phyloP scores from a whole-genome alignment of 192 early-diverging fungal species.

The Coemansia aciculifera region DNA sequence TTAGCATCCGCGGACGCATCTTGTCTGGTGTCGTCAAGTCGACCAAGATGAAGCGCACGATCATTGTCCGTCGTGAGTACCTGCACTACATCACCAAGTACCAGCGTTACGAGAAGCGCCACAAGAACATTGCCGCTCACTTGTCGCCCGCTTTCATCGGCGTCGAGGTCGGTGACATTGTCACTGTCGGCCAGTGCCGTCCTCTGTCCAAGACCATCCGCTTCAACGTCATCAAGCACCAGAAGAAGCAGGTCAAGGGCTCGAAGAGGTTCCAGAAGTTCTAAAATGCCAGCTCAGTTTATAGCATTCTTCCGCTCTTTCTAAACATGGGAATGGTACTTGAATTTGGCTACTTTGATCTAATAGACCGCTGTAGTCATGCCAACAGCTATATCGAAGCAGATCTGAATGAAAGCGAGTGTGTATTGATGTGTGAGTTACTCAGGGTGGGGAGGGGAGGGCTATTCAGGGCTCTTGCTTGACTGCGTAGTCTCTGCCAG shows the following conservation, averaged over 20 bases:
- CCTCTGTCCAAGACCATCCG: conserved; percentile 99
- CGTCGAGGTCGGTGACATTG: conserved; percentile 82
- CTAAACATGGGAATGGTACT: conserved; percentile 11
- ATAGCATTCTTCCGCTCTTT: conserved; percentile 7
- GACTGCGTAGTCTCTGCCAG: conserved; percentile 13
- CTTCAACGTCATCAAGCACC: conserved; percentile 99
- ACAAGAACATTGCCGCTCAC: conserved; percentile 99
- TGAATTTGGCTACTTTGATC: conserved; percentile 7
- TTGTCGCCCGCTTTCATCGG: conserved; percentile 93
- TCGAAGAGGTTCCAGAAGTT: conserved; percentile 92
- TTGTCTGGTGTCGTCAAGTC: conserved; percentile 88
- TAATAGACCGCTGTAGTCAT: conserved; percentile 9
- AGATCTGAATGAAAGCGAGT: not conserved
- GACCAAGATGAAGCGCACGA: conserved; percentile 99
- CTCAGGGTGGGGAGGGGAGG: not conserved
- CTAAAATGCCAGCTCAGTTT: conserved; percentile 56
- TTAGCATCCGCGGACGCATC: conserved; percentile 98
- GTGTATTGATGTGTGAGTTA: not conserved
- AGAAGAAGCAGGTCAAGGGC: conserved; percentile 77
- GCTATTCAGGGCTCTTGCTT: conserved; percentile 4
- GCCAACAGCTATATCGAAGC: not conserved
- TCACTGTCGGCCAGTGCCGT: conserved; percentile 99
- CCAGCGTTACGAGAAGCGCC: conserved; percentile 99
- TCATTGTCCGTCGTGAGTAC: conserved; percentile 98
- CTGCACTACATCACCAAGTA: conserved; percentile 99